Base-by-base conservation (phyloP, 1,139 yeast genomes). In the Sugiyamaella sp. region DNA sequence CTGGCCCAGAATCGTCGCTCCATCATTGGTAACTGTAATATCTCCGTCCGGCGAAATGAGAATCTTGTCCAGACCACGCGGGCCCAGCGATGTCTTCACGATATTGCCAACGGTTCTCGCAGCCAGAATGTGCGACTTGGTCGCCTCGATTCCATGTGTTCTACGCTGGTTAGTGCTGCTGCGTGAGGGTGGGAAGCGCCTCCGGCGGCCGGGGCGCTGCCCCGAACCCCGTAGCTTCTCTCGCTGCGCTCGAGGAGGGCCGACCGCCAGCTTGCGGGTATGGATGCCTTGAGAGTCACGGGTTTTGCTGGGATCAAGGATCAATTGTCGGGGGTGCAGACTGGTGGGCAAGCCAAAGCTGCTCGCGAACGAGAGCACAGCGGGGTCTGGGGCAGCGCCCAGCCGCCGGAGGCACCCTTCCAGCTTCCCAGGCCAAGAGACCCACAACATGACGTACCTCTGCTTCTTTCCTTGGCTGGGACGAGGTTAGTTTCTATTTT, bases 21-120 rank as follows among this genome's bases (percentile, higher is more conserved):
- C 99, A 69, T 95, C 99, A 69, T 95, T 95, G 52, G 99, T 95
- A 62, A 95, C 93, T 52, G 97, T 93, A 71, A 95, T 95, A 59
- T 93, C 99, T 22, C 99, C 99, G 70, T 93, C 99, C 44, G 95
- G 98, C 27, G 84, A 79, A 61, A 93, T 89, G 64, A 95, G 78
- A 65, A 95, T 93, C 75, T 95, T 95, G 71, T 95, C 99, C 67
- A 95, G 76, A n/a, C 99, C 99, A 69, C 99, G 82, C 54, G 99
- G 99, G 4, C 99, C 99, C 61, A 95, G 77, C 0, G 97, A 89
- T 1, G 97, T 88, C 69, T 86, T 88, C 60, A 95, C 86, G 60
- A 95, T 89, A 32, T 91, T 86, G 12, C 98, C 91, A 54, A 95
- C 97, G 17, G 97, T 86, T 72, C 97, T 81, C 27, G 99, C 99